Conservation (phyloP, 208 protist genomes). For the Sergeia podlipaevii region DNA sequence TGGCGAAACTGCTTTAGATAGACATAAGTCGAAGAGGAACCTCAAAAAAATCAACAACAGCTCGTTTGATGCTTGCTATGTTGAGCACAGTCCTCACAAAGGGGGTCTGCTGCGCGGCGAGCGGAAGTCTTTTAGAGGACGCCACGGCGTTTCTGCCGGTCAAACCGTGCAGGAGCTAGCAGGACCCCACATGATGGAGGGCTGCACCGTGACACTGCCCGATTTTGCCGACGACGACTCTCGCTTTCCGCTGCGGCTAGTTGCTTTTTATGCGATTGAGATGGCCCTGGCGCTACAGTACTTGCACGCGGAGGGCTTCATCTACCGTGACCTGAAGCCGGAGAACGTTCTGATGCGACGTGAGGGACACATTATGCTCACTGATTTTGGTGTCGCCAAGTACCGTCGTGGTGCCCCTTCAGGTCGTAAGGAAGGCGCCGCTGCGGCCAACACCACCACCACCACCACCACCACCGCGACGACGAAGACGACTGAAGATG, state of each 20-base stretch:
- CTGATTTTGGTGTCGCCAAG: constrained; percentile 96
- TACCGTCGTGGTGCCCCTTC: constrained; percentile 37
- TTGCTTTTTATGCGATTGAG: constrained; percentile 90
- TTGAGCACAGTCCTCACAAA: too few species aligned
- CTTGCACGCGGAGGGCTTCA: constrained; percentile 81
- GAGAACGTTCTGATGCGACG: constrained; percentile 92
- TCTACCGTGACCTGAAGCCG: constrained; percentile 93
- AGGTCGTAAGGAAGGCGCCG: background rate
- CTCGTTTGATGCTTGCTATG: too few species aligned
- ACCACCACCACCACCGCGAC: constrained; percentile 2
- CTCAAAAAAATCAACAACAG: too few species aligned
- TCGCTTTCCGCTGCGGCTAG: constrained; percentile 62
- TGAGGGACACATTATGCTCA: constrained; percentile 92
- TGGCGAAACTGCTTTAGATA: too few species aligned
- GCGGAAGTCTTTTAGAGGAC: too few species aligned
- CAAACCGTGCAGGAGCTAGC: too few species aligned
- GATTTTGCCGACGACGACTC: constrained; percentile 37
- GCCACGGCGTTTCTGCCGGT: too few species aligned
- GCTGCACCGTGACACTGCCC: constrained; percentile 7
- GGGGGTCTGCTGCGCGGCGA: too few species aligned
- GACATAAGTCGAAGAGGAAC: too few species aligned
- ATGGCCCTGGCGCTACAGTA: constrained; percentile 87
- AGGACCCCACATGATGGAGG: too few species aligned
- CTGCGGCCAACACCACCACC: background rate
- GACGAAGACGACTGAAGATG: too few species aligned